Evolutionary conservation across 768 basidiomycete species (phyloP).

Genomic region (Amanita pallidorosea): DNA sequence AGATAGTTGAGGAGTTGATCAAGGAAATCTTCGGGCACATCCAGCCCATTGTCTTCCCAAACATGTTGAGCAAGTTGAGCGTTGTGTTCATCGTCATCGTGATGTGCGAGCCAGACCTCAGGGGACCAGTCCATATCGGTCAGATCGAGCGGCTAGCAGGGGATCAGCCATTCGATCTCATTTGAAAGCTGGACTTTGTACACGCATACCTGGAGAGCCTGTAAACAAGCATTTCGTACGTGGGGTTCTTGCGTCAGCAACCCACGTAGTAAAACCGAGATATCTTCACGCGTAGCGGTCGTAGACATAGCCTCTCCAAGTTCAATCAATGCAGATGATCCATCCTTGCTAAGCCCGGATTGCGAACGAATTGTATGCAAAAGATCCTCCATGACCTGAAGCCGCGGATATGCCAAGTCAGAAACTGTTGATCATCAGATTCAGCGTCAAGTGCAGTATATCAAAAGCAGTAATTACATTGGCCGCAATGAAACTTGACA

Average conservation of each 20-base stretch:
- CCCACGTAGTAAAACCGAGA: constrained; percentile 54
- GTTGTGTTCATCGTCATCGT: constrained; percentile 84
- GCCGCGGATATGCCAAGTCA: constrained; percentile 63
- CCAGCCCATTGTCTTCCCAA: constrained; percentile 96
- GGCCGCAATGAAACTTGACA: constrained; percentile 58
- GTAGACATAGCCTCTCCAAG: constrained; percentile 70
- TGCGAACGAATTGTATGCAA: constrained; percentile 67
- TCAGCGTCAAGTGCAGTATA: not conserved
- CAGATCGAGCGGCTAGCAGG: constrained; percentile 73
- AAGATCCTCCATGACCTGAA: constrained; percentile 55
- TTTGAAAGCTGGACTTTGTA: not conserved
- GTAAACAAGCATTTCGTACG: constrained; percentile 82
- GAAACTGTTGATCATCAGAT: constrained; percentile 37
- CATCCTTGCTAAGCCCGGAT: constrained; percentile 74
- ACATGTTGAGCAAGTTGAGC: constrained; percentile 65
- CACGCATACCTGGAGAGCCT: constrained; percentile 65
- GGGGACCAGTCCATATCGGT: constrained; percentile 92
- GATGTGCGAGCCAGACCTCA: constrained; percentile 78
- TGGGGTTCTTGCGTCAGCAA: constrained; percentile 80
- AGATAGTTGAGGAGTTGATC: constrained; percentile 51
- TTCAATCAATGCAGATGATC: constrained; percentile 69
- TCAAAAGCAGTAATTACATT: constrained; percentile 40
- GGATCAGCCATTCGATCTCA: not conserved
- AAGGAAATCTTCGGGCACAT: constrained; percentile 64
- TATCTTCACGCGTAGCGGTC: constrained; percentile 54